Percentiles rank a stretch among this genome's conserved stretches.
These are phyloP conservation scores for Clonostachys rosea DNA, from an alignment of 2,329 filamentous ascomycete genomes.

Conservation along the genomic window DNA sequence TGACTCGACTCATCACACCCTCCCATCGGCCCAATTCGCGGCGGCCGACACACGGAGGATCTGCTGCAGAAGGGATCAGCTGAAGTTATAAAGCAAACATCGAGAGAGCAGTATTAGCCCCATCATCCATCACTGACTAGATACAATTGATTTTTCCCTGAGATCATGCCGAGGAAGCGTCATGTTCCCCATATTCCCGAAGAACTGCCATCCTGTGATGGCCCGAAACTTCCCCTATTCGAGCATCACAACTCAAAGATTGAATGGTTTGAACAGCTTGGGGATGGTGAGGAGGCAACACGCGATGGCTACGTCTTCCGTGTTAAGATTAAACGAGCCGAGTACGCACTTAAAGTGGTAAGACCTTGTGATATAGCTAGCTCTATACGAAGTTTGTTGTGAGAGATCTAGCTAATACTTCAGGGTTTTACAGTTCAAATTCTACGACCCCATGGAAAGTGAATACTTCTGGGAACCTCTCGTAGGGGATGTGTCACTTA, in stretches of 20 bases:
- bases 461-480: not conserved
- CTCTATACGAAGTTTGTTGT: not conserved
- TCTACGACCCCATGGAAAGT: not conserved
- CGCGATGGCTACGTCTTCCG: not conserved
- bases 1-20: too few relatives aligned
- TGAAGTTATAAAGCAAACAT: too few relatives aligned
- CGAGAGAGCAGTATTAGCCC: too few relatives aligned
- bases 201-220: not conserved
- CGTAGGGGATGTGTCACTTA: slow-evolving; percentile 1
- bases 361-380: not conserved
- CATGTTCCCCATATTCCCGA: too few relatives aligned
- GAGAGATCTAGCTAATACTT: not conserved
- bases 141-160: too few relatives aligned
- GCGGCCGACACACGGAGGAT: too few relatives aligned
- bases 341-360: not conserved
- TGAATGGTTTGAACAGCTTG: not conserved
- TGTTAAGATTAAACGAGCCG: not conserved
- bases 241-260: not conserved
- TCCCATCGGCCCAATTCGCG: too few relatives aligned
- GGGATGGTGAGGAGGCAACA: not conserved
- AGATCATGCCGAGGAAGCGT: too few relatives aligned
- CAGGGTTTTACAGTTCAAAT: not conserved
- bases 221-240: not conserved
- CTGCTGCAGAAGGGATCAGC: too few relatives aligned
- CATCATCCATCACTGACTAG: too few relatives aligned